Base-by-base conservation (phyloP, 805 yeast species). In the Pichia eremophila region DNA sequence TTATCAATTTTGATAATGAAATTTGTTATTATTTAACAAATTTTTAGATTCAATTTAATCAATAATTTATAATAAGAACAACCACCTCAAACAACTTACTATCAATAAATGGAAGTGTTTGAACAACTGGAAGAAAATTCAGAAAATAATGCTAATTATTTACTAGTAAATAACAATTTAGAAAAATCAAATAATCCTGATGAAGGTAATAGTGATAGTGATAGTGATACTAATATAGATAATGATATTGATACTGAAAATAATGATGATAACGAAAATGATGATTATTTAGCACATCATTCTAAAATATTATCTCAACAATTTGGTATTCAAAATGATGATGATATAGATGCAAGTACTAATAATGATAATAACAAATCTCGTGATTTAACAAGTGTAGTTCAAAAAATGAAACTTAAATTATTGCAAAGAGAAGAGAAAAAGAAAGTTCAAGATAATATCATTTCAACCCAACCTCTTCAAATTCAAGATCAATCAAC, bases 221-320 rank as follows among this genome's bases (percentile, higher is more conserved):
- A 18, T 37, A 37, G 11, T 9, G 27, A 22, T 15, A 25, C 6
- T 14, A 39, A 25, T 25, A 36, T 18, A 15, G 8, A 36, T 36
- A 10, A 22, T 22, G 25, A n/a, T 15, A 22, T 25, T 15, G 18
- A 40, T 15, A 22, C 17, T 46, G 17, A 14, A 2, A 12, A 14
- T 34, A 15, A 34, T 10, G 35, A 38, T n/a, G 39, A 36, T n/a
- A 9, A 19, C 17, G 44, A 45, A n/a, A 18, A 32, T 27, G 50
- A 44, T 41, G 42, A 38, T 27, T 48, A 48, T 36, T 44, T 40
- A 8, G 8, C 35, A 5, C 50, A 48, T 29, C 47, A 44, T 15
- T 41, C 43, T 3, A 44, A 40, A 25, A 6, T 41, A 7, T 10
- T 43, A n/a, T 39, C 45, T 4, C 27, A 48, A 25, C 47, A 48